Percentiles rank a stretch among this genome's conserved stretches.
phyloP scores from a whole-genome alignment of 139 green algal genomes.

The Chlamydomonas urium region DNA sequence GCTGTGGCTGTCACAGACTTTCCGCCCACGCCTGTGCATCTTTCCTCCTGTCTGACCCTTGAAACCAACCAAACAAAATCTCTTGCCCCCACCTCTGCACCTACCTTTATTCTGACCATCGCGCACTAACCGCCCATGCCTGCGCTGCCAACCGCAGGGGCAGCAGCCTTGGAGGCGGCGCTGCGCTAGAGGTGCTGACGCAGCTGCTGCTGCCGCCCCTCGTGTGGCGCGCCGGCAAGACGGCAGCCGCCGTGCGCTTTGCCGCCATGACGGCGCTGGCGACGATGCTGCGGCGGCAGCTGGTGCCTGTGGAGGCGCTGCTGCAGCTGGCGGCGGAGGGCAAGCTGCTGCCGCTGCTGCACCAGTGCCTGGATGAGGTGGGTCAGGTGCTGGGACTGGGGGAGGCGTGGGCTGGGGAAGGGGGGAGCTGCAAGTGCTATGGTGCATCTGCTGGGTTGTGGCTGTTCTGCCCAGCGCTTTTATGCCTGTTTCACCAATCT shows the following conservation, averaged over 20 bases:
- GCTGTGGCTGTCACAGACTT: too few relatives aligned
- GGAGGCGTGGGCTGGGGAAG: too few relatives aligned
- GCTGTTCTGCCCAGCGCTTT: too few relatives aligned
- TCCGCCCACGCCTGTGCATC: too few relatives aligned
- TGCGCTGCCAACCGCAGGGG: not conserved
- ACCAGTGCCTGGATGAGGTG: conserved; percentile 67
- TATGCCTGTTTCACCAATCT: too few relatives aligned
- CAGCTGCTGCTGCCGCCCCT: conserved; percentile 61
- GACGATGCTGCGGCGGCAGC: conserved; percentile 40
- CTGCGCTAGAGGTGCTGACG: conserved; percentile 25
- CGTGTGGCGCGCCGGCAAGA: conserved; percentile 74
- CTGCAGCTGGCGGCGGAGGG: conserved; percentile 6
- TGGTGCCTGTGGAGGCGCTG: conserved; percentile 13
- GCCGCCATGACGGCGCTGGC: conserved; percentile 55
- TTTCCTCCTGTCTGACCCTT: too few relatives aligned
- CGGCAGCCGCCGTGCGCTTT: conserved; percentile 65
- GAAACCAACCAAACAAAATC: too few relatives aligned
- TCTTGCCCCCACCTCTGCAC: too few relatives aligned
- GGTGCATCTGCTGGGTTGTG: too few relatives aligned
- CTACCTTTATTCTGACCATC: too few relatives aligned
- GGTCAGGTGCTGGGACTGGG: too few relatives aligned
- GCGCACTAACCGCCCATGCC: not conserved
- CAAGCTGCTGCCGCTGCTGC: conserved; percentile 58
- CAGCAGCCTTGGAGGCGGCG: conserved; percentile 1
- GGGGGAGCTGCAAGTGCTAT: too few relatives aligned